Evolutionary conservation across 768 basidiomycete genomes (phyloP).

Genomic region (Amanita rubescens): DNA sequence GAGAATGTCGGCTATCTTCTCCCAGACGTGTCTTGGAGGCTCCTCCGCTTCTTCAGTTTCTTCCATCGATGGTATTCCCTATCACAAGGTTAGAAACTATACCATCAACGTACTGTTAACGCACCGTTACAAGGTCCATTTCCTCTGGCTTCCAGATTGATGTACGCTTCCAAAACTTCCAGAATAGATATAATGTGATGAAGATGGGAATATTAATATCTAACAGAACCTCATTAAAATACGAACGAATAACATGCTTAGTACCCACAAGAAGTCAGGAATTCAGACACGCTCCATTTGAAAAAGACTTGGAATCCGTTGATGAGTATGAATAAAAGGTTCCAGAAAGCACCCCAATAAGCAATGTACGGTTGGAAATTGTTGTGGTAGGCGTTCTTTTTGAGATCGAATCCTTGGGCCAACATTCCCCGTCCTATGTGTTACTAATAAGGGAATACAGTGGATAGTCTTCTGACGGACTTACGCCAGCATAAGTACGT

Average conservation of each 20-base stretch:
- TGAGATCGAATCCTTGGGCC: conserved; percentile 58
- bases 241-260: neutral
- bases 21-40: no score
- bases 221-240: no score
- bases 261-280: conserved; percentile 35
- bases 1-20: no score
- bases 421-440: conserved; percentile 52
- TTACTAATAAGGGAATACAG: neutral
- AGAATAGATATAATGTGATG: no score
- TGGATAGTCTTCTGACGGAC: conserved; percentile 12
- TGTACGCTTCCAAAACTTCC: no score
- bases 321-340: conserved; percentile 47
- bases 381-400: conserved; percentile 54
- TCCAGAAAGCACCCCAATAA: conserved; percentile 67
- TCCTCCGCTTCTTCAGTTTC: no score
- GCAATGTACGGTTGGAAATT: conserved; percentile 58
- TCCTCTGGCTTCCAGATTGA: no score
- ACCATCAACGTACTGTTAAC: no score
- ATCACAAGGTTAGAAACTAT: no score
- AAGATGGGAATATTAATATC: no score
- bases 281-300: conserved; percentile 46
- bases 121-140: no score
- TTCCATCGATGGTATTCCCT: no score
- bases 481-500: conserved; percentile 68
- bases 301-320: conserved; percentile 57